Evolutionary conservation across 352 stramenopile genomes (phyloP).

Genomic region (Globisporangium rhizosaccharum): DNA sequence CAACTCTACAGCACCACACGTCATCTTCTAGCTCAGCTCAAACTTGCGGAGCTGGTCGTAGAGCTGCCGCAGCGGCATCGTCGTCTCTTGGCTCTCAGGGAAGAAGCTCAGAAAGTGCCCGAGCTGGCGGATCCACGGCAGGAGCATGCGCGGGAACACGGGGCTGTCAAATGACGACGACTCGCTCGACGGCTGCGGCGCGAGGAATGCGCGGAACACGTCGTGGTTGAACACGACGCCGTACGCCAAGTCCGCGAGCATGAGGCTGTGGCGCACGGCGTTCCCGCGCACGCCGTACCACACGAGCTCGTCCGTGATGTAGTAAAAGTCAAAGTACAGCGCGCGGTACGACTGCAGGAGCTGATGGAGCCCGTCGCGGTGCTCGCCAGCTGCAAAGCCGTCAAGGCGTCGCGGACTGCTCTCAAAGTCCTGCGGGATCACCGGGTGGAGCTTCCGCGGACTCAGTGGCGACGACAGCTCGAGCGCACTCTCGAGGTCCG

Average conservation of each 20-base stretch:
- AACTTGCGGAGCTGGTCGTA: constrained; percentile 81
- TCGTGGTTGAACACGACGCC: constrained; percentile 84
- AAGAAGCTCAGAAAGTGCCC: constrained; percentile 86
- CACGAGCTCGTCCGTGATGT: constrained; percentile 87
- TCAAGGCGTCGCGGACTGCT: constrained; percentile 18
- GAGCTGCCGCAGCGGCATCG: constrained; percentile 64
- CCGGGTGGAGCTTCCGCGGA: constrained; percentile 35
- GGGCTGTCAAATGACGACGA: constrained; percentile 18
- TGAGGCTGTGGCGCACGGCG: constrained; percentile 73
- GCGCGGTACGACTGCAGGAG: constrained; percentile 75
- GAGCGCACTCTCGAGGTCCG: constrained; percentile 53
- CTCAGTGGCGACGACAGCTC: constrained; percentile 68
- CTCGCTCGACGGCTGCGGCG: constrained; percentile 8
- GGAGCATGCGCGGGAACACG: constrained; percentile 59
- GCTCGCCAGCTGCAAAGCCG: constrained; percentile 11
- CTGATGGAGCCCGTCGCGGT: constrained; percentile 47
- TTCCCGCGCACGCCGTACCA: constrained; percentile 85
- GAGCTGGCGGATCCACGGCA: constrained; percentile 84
- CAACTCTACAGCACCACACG: too few species aligned
- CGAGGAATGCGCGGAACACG: constrained; percentile 68
- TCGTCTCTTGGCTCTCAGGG: constrained; percentile 80
- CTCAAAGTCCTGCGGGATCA: constrained; percentile 29
- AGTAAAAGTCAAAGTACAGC: constrained; percentile 89
- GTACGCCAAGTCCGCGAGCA: constrained; percentile 77
- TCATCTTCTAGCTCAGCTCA: constrained; percentile 17